These are phyloP conservation scores for Penicillium manginii DNA, from an alignment of 495 filamentous ascomycete species.

Conservation along the genomic window DNA sequence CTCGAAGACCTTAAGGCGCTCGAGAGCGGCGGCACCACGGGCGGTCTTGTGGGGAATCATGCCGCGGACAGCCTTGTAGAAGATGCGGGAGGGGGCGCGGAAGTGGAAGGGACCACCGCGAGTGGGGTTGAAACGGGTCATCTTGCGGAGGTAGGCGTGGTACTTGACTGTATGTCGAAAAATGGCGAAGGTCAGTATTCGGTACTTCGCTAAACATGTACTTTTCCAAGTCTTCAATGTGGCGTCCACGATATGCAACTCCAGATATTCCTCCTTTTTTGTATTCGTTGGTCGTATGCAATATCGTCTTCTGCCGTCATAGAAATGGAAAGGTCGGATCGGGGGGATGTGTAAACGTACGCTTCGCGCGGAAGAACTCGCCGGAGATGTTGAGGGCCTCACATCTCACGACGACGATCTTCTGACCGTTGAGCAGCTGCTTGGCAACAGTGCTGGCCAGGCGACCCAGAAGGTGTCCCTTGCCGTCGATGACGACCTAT, in stretches of 20 bases:
- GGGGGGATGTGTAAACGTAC: slow-evolving; percentile 65
- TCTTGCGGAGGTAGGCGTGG: slow-evolving; percentile 99
- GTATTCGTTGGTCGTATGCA: background rate
- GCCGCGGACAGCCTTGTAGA: slow-evolving; percentile 99
- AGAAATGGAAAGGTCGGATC: slow-evolving; percentile 2
- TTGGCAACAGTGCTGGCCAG: slow-evolving; percentile 98
- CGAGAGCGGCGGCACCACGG: slow-evolving; percentile 92
- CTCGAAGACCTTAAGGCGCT: slow-evolving; percentile 99
- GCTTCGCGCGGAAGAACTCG: slow-evolving; percentile 99
- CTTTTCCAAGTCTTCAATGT: background rate
- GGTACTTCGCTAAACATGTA: slow-evolving; percentile 8
- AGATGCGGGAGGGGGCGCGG: slow-evolving; percentile 96
- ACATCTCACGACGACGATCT: slow-evolving; percentile 98
- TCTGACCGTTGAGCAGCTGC: slow-evolving; percentile 98
- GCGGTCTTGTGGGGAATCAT: slow-evolving; percentile 99
- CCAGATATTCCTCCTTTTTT: slow-evolving; percentile 13
- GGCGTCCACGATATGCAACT: slow-evolving; percentile 1
- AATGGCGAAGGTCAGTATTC: slow-evolving; percentile 37
- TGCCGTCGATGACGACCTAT: slow-evolving; percentile 98
- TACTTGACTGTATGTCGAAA: slow-evolving; percentile 84
- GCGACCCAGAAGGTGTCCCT: slow-evolving; percentile 99
- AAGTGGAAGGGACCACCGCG: slow-evolving; percentile 99
- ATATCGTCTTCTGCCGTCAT: background rate
- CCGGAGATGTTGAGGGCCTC: slow-evolving; percentile 99
- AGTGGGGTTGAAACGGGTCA: slow-evolving; percentile 98